Evolutionary conservation across 2,329 filamentous ascomycete species (phyloP).

Genomic region (Microsporum ferrugineum): DNA sequence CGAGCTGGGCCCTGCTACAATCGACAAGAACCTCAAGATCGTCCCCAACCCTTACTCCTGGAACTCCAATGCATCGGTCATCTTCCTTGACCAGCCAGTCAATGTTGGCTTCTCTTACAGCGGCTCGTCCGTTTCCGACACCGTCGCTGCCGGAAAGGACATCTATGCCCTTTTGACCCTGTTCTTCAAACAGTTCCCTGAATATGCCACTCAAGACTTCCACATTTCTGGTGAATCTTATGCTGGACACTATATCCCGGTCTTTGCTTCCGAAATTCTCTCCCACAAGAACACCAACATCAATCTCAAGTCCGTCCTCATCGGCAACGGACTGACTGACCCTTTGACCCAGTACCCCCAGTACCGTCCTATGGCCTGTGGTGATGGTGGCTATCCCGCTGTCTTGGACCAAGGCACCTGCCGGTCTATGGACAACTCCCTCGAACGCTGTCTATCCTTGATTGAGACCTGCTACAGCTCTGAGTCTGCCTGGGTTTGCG

Average conservation of each 20-base stretch:
- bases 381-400: constrained; percentile 83
- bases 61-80: constrained; percentile 96
- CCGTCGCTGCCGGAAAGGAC: constrained; percentile 91
- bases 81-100: constrained; percentile 98
- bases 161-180: constrained; percentile 92
- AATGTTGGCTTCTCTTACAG: constrained; percentile 98
- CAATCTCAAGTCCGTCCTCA: constrained; percentile 89
- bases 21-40: constrained; percentile 71
- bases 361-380: constrained; percentile 97
- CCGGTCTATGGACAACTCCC: constrained; percentile 80
- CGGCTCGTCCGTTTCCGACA: constrained; percentile 74
- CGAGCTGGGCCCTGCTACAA: constrained; percentile 81
- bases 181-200: constrained; percentile 98
- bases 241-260: constrained; percentile 89
- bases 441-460: constrained; percentile 81
- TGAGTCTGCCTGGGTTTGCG: constrained; percentile 58
- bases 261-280: constrained; percentile 83
- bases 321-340: constrained; percentile 94
- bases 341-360: constrained; percentile 85
- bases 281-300: constrained; percentile 88
- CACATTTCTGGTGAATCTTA: constrained; percentile 96
- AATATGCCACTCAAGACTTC: constrained; percentile 92
- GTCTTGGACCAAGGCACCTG: constrained; percentile 70
- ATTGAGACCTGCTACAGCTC: constrained; percentile 34
- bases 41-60: constrained; percentile 82